A percentile compares a stretch with the other conserved stretches of the same genome.
These are phyloP conservation scores for Lentinula sp. DNA, from an alignment of 768 basidiomycete genomes.

Conservation along the genomic window DNA sequence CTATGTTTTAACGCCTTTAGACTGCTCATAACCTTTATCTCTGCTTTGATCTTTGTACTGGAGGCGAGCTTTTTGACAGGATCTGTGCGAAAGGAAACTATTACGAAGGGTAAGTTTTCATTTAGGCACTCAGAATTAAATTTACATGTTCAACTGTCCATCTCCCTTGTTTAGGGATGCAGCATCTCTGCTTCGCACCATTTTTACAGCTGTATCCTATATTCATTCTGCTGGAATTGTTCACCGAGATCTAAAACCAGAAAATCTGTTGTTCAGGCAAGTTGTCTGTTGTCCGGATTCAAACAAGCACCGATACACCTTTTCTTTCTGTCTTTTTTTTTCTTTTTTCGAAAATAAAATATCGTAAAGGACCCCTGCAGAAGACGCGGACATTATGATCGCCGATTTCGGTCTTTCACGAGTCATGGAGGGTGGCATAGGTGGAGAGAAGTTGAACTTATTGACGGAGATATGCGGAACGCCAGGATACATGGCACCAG, in stretches of 20 bases:
- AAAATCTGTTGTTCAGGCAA: constrained; percentile 88
- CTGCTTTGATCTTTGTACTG: constrained; percentile 93
- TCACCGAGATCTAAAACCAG: constrained; percentile 94
- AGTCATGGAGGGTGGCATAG: constrained; percentile 89
- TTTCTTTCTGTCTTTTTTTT: background rate
- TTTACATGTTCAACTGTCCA: background rate
- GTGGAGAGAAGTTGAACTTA: constrained; percentile 79
- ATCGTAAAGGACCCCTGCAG: constrained; percentile 46
- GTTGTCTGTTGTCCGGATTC: background rate
- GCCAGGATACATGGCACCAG: constrained; percentile 95
- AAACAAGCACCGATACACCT: too few relatives aligned
- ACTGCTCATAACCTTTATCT: constrained; percentile 92
- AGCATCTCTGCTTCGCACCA: constrained; percentile 79
- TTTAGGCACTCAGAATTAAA: background rate
- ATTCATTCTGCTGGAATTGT: constrained; percentile 91
- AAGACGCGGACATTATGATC: constrained; percentile 93
- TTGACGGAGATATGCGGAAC: constrained; percentile 97
- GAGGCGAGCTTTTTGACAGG: constrained; percentile 97
- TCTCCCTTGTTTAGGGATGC: constrained; percentile 53
- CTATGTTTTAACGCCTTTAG: constrained; percentile 25
- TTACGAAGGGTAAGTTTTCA: constrained; percentile 67
- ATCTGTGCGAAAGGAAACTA: constrained; percentile 98
- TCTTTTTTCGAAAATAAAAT: background rate
- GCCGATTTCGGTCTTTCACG: constrained; percentile 94
- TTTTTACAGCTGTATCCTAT: constrained; percentile 84